A percentile compares a stretch with the other conserved stretches of the same genome.
Evolutionary conservation across 2,329 filamentous ascomycete species (phyloP).

Genomic region (Arthroderma uncinatum): DNA sequence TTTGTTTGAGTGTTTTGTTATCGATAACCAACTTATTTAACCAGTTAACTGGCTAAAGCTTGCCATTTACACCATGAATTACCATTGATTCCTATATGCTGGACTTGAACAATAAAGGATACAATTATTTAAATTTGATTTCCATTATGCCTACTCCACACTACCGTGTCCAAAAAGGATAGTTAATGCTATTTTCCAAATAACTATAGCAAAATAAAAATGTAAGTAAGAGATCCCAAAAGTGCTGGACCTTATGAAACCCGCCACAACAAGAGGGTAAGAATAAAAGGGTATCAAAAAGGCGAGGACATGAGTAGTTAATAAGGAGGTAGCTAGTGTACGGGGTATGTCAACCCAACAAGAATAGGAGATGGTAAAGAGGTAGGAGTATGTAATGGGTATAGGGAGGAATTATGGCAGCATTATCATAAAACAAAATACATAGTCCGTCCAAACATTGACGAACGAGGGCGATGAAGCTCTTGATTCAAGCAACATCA

Average conservation of each 20-base stretch:
- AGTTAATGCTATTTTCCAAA: neutral
- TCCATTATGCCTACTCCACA: neutral
- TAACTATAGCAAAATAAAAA: neutral
- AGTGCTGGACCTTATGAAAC: neutral
- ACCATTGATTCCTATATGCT: neutral
- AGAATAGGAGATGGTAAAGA: neutral
- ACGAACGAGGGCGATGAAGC: too few species aligned
- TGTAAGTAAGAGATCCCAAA: neutral
- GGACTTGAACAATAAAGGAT: neutral
- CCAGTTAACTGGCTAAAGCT: neutral
- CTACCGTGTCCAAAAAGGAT: neutral
- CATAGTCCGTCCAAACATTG: too few species aligned
- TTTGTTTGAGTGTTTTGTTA: too few species aligned
- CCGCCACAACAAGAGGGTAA: neutral
- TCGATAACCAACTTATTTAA: neutral
- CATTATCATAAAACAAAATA: too few species aligned
- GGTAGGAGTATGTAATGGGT: neutral
- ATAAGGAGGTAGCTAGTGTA: neutral
- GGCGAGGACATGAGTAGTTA: neutral
- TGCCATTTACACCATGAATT: too few species aligned
- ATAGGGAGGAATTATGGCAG: neutral
- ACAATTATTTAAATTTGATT: neutral
- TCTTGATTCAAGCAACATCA: neutral
- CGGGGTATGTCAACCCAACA: neutral
- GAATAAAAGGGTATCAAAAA: constrained; percentile 3